A percentile compares a stretch with the other conserved stretches of the same genome.
These are phyloP conservation scores for Ceratocystis eucalypticola DNA, from an alignment of 2,329 filamentous ascomycete species.

Conservation along the genomic window DNA sequence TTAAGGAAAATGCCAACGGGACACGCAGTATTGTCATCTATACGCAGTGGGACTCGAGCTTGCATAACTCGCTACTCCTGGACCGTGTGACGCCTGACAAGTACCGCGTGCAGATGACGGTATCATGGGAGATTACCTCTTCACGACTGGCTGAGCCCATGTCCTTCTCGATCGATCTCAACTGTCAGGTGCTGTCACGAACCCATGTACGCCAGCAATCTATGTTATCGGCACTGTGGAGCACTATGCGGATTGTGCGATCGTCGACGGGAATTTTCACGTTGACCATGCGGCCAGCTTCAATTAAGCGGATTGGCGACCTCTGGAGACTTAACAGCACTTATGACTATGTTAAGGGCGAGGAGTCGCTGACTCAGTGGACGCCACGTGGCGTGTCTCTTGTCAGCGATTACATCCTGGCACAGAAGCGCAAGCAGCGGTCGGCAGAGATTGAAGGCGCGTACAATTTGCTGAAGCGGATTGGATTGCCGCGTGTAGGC, in stretches of 20 bases:
- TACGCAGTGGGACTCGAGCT: constrained; percentile 94
- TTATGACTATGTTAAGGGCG: constrained; percentile 90
- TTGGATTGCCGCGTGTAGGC: constrained; percentile 28
- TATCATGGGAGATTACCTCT: constrained; percentile 76
- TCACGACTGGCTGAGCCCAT: constrained; percentile 77
- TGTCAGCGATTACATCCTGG: constrained; percentile 71
- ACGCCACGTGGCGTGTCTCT: constrained; percentile 78
- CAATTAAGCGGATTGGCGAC: constrained; percentile 82
- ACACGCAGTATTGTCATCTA: constrained; percentile 73
- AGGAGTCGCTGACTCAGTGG: constrained; percentile 77
- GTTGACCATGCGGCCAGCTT: constrained; percentile 70
- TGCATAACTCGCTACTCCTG: constrained; percentile 84
- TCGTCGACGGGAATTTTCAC: constrained; percentile 80
- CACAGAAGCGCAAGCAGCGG: constrained; percentile 59
- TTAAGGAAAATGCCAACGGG: constrained; percentile 78
- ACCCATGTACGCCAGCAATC: constrained; percentile 75
- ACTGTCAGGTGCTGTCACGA: constrained; percentile 70
- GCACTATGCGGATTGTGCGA: constrained; percentile 70
- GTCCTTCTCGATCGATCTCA: constrained; percentile 68
- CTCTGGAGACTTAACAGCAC: constrained; percentile 93
- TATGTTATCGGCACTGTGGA: constrained; percentile 78
- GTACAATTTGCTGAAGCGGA: constrained; percentile 49
- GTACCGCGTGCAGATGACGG: constrained; percentile 74
- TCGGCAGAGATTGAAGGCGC: constrained; percentile 69
- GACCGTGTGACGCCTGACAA: constrained; percentile 88